phyloP scores from a whole-genome alignment of 1,284 basidiomycete species.

The Fistulinella cinereoalba region DNA sequence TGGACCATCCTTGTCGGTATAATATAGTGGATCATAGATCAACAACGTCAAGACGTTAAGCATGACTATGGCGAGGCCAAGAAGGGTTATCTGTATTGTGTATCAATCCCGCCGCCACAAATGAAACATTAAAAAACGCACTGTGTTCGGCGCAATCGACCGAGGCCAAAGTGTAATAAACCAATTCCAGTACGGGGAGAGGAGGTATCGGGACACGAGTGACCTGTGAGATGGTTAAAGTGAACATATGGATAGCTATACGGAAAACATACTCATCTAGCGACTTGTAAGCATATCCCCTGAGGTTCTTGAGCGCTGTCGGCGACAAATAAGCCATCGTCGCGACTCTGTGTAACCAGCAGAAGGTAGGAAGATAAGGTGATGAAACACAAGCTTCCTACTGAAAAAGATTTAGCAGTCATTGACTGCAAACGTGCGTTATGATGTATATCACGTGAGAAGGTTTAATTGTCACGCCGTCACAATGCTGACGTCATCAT shows the following conservation, averaged over 20 bases:
- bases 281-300: conserved; percentile 63
- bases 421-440: conserved; percentile 1
- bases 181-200: conserved; percentile 94
- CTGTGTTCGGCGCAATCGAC: conserved; percentile 88
- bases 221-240: conserved; percentile 47
- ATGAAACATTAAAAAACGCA: conserved; percentile 39
- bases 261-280: conserved; percentile 58
- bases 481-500: too few relatives aligned
- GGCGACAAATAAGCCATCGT: conserved; percentile 54
- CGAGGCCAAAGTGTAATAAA: conserved; percentile 90
- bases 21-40: conserved; percentile 77
- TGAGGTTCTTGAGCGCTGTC: conserved; percentile 59
- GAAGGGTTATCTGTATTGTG: conserved; percentile 67
- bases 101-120: background rate
- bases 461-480: background rate
- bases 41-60: conserved; percentile 84
- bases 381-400: too few relatives aligned
- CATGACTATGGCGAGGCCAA: conserved; percentile 80
- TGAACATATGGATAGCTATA: background rate
- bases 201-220: conserved; percentile 72
- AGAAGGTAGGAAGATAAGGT: background rate
- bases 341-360: background rate
- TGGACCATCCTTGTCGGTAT: conserved; percentile 61
- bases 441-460: conserved; percentile 7
- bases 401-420: too few relatives aligned